Evolutionary conservation across 2,329 filamentous ascomycete species (phyloP).

Genomic region (Epichloe uncinata): DNA sequence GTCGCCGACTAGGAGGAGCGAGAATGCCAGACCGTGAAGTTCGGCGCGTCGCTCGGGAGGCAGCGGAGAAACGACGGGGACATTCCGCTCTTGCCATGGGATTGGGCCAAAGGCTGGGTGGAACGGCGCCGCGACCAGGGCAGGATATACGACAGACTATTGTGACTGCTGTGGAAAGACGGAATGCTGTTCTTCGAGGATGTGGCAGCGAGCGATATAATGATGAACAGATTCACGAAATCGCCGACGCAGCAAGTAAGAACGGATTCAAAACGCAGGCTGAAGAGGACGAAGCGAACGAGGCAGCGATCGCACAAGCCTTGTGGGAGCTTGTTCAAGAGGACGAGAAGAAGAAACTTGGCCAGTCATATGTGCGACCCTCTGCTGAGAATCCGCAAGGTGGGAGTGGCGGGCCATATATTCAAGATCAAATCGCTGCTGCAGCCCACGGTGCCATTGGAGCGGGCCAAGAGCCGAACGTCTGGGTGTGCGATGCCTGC

Average conservation of each 20-base stretch:
- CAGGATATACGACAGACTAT: slow-evolving; percentile 61
- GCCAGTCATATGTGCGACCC: slow-evolving; percentile 36
- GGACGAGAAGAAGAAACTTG: slow-evolving; percentile 43
- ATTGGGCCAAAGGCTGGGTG: slow-evolving; percentile 61
- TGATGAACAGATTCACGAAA: slow-evolving; percentile 51
- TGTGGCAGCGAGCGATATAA: slow-evolving; percentile 62
- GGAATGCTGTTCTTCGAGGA: slow-evolving; percentile 52
- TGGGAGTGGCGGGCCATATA: slow-evolving; percentile 18
- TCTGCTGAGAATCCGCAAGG: slow-evolving; percentile 21
- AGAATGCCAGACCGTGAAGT: slow-evolving; percentile 59
- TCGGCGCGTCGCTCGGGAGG: slow-evolving; percentile 56
- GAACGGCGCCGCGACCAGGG: slow-evolving; percentile 37
- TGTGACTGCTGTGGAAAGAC: slow-evolving; percentile 55
- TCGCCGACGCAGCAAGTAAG: slow-evolving; percentile 48
- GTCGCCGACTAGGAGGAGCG: slow-evolving; percentile 56
- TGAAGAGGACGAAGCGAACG: slow-evolving; percentile 81
- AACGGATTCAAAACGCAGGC: slow-evolving; percentile 73
- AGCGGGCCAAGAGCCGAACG: slow-evolving; percentile 5
- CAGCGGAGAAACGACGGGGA: slow-evolving; percentile 55
- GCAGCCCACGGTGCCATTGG: background rate
- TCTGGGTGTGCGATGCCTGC: slow-evolving; percentile 42
- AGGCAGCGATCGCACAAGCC: slow-evolving; percentile 72
- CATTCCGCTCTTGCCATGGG: slow-evolving; percentile 44
- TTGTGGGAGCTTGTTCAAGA: slow-evolving; percentile 79
- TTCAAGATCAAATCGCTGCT: slow-evolving; percentile 8